Percentiles rank a stretch among this genome's conserved stretches.
Conservation (phyloP, 129 eudicot species). For the Heracleum sosnowskyi region DNA sequence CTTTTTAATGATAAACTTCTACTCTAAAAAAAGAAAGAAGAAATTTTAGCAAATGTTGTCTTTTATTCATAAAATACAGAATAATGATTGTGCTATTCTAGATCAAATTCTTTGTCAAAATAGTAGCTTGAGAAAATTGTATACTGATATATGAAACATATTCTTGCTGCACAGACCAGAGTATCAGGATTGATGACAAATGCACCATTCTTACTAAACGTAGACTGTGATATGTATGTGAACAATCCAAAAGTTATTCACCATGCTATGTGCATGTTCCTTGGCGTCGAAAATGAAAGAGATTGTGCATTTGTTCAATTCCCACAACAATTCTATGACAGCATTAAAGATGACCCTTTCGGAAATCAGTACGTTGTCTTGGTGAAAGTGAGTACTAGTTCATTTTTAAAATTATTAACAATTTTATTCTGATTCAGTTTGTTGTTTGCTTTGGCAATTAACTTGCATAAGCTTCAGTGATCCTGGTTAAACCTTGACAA, state of each 20-base stretch:
- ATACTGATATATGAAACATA: background rate
- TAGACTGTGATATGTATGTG: conserved; percentile 77
- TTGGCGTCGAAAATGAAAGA: conserved; percentile 25
- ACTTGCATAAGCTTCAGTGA: background rate
- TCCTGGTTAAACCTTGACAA: background rate
- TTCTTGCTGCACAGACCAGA: conserved; percentile 31
- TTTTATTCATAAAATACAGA: background rate
- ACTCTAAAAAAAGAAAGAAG: too few species aligned
- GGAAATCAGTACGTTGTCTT: conserved; percentile 32
- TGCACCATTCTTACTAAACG: conserved; percentile 51
- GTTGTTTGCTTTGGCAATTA: background rate
- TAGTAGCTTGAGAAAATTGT: background rate
- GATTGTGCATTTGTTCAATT: conserved; percentile 46
- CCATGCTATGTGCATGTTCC: conserved; percentile 64
- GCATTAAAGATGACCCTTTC: conserved; percentile 50
- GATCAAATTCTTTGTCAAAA: background rate
- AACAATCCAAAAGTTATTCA: conserved; percentile 51
- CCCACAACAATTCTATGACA: conserved; percentile 57
- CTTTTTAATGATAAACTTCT: background rate
- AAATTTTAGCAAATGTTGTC: background rate
- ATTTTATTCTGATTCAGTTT: background rate
- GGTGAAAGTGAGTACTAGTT: conserved; percentile 9
- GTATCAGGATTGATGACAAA: conserved; percentile 75
- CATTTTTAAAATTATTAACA: background rate
- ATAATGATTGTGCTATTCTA: background rate